These are phyloP conservation scores for Sporisorium graminicola DNA, from an alignment of 1,284 basidiomycete species.

Conservation along the genomic window DNA sequence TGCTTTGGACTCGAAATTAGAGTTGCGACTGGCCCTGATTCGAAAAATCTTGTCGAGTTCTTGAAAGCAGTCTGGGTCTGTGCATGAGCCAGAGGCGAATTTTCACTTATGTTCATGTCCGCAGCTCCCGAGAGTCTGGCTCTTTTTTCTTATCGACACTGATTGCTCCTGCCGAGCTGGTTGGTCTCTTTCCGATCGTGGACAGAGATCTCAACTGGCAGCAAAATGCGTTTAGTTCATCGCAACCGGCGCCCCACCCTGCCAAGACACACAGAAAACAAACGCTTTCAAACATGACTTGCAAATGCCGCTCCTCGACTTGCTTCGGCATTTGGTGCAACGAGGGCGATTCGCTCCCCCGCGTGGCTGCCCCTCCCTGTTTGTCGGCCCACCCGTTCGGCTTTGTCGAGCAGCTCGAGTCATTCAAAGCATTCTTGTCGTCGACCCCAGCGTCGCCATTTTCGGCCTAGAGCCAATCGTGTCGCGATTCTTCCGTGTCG, in stretches of 20 bases:
- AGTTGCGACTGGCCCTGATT: no score
- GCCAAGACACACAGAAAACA: no score
- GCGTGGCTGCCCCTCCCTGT: neutral
- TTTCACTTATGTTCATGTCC: neutral
- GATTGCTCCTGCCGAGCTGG: neutral
- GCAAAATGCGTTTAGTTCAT: neutral
- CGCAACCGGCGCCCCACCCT: no score
- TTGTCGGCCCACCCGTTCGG: neutral
- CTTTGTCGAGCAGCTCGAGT: conserved; percentile 7
- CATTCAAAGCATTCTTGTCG: neutral
- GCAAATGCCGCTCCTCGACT: conserved; percentile 9
- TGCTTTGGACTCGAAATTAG: no score
- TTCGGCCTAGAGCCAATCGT: no score
- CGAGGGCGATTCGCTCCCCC: conserved; percentile 1
- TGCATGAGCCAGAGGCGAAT: neutral
- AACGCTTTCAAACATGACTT: neutral
- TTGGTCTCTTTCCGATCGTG: conserved; percentile 4
- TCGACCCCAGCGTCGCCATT: neutral
- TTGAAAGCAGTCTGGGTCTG: neutral
- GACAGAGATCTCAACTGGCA: conserved; percentile 8
- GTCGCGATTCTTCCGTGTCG: no score
- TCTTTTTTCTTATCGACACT: conserved; percentile 6
- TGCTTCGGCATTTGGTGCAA: conserved; percentile 4
- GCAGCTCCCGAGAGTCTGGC: conserved; percentile 1
- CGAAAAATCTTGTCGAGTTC: no score